A percentile compares a stretch with the other conserved stretches of the same genome.
These are phyloP conservation scores for Heritiera fomes DNA, from an alignment of 345 rosid species.

Conservation along the genomic window DNA sequence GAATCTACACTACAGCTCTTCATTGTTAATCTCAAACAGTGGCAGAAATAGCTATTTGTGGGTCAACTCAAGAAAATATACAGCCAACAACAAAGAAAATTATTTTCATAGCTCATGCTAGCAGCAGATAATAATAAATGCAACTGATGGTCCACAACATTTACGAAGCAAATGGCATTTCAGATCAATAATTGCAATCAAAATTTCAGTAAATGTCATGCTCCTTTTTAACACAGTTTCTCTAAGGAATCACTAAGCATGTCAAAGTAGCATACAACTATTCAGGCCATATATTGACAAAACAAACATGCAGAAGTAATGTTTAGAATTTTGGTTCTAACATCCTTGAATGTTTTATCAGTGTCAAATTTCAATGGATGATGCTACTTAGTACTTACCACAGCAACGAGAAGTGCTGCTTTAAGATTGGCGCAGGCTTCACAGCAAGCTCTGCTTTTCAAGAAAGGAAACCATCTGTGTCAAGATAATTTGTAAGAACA, in stretches of 20 bases:
- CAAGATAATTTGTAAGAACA: conserved; percentile 26
- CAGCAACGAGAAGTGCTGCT: conserved; percentile 95
- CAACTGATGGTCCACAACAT: conserved; percentile 1
- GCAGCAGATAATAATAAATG: background rate
- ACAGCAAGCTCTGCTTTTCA: conserved; percentile 86
- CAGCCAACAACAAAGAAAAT: background rate
- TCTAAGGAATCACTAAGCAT: background rate
- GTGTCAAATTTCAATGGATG: conserved; percentile 12
- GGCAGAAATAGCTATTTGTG: background rate
- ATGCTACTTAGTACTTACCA: conserved; percentile 69
- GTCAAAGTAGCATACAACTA: background rate
- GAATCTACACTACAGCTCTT: background rate
- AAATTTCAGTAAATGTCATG: background rate
- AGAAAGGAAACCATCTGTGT: conserved; percentile 97
- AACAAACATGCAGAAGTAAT: background rate
- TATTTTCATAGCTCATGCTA: background rate
- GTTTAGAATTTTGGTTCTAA: background rate
- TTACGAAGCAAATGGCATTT: background rate
- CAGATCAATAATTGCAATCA: background rate
- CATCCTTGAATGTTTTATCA: background rate
- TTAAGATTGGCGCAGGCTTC: conserved; percentile 96
- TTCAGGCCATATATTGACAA: conserved; percentile 1
- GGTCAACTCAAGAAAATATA: background rate
- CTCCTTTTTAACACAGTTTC: conserved; percentile 5
- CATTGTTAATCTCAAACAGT: background rate